Evolutionary conservation across 2,329 filamentous ascomycete species (phyloP).

Genomic region (Balansia obtecta): DNA sequence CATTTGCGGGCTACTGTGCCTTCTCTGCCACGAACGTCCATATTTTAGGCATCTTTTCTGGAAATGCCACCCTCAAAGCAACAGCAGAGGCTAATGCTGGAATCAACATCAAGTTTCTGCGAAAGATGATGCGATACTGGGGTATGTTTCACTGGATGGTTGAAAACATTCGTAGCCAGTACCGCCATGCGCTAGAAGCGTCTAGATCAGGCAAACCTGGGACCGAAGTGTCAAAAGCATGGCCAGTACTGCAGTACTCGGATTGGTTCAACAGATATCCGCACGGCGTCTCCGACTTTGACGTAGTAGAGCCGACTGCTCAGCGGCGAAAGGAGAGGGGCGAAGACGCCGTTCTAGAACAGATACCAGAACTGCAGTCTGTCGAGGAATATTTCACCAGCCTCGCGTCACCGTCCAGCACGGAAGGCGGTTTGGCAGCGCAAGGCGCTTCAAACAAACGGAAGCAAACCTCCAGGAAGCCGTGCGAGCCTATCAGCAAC

Average conservation of each 20-base stretch:
- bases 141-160: constrained; percentile 97
- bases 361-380: constrained; percentile 81
- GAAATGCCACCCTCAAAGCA: constrained; percentile 61
- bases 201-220: constrained; percentile 51
- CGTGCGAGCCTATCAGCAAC: constrained; percentile 7
- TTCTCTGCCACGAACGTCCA: constrained; percentile 93
- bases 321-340: constrained; percentile 61
- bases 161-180: constrained; percentile 82
- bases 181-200: constrained; percentile 74
- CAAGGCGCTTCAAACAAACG: constrained; percentile 19
- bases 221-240: constrained; percentile 33
- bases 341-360: constrained; percentile 78
- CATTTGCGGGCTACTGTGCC: constrained; percentile 89
- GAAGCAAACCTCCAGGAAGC: constrained; percentile 26
- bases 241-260: constrained; percentile 80
- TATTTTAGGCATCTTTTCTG: constrained; percentile 81
- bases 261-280: constrained; percentile 97
- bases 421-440: constrained; percentile 23
- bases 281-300: constrained; percentile 72
- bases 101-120: constrained; percentile 79
- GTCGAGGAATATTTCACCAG: constrained; percentile 90
- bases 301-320: constrained; percentile 65
- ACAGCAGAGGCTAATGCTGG: constrained; percentile 74
- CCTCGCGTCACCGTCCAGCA: constrained; percentile 51
- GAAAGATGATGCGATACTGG: constrained; percentile 96